These are phyloP conservation scores for Cyathus striatus DNA, from an alignment of 768 basidiomycete genomes.

Conservation along the genomic window DNA sequence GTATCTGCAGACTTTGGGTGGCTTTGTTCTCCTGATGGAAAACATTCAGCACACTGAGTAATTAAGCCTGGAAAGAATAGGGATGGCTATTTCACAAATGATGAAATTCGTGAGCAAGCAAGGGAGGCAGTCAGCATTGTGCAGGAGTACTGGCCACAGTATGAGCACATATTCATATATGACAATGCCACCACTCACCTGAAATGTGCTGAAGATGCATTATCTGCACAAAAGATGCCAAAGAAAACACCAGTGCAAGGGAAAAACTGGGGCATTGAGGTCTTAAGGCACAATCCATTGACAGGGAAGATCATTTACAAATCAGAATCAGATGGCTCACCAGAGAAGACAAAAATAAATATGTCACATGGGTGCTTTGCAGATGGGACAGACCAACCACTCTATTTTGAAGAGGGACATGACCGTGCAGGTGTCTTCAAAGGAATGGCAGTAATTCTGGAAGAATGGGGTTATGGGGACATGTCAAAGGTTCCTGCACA, in stretches of 20 bases:
- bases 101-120: conserved; percentile 21
- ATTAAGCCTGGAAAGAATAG: conserved; percentile 18
- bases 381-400: conserved; percentile 18
- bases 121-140: conserved; percentile 12
- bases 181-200: conserved; percentile 25
- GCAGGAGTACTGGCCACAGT: conserved; percentile 13
- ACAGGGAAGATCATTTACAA: conserved; percentile 17
- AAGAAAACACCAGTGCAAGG: conserved; percentile 13
- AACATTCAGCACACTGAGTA: conserved; percentile 6
- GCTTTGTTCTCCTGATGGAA: conserved; percentile 12
- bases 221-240: conserved; percentile 27
- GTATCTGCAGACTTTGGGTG: conserved; percentile 22
- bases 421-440: conserved; percentile 24
- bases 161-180: conserved; percentile 13
- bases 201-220: conserved; percentile 16
- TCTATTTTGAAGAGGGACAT: conserved; percentile 26
- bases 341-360: conserved; percentile 14
- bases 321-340: conserved; percentile 14
- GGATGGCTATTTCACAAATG: conserved; percentile 20
- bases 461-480: conserved; percentile 17
- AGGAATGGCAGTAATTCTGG: conserved; percentile 25
- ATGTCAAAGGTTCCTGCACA: conserved; percentile 15
- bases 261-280: conserved; percentile 12
- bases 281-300: conserved; percentile 6
- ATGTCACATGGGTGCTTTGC: conserved; percentile 20